Evolutionary conservation across 306 rosid genomes (phyloP), one percentile per base, ranked within the genome.

Genomic region (Senna tora): DNA sequence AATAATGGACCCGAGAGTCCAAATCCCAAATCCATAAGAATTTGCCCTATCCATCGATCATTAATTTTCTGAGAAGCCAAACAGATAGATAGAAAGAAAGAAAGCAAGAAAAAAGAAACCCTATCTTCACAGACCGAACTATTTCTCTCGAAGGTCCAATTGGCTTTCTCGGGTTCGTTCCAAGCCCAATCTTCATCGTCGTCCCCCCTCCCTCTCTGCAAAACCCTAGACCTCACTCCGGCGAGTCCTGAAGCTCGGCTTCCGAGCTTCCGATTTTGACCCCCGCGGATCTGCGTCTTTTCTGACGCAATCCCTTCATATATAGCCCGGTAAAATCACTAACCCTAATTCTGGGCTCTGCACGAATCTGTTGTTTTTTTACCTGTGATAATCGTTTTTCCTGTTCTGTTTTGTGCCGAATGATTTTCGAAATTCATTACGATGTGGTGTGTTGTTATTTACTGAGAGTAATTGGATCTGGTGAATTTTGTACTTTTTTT

Each of bases 171-270:
- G 96, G 96, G 96, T 90, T 80, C 39, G 74, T 75, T 78, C 58
- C 70, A 88, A 90, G 96, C 97, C 97, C 97, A 91, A 94, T n/a
- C n/a, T n/a, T 86, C 87, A 82, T 77, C 81, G 67, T 71, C 41
- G 77, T 68, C 76, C 84, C 52, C 78, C 32, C 53, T 77, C 87
- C 39, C 79, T 36, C 85, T 55, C 85, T 82, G 90, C 79, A 74
- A 83, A 87, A 85, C 92, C 97, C 89, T 89, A 85, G 88, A 84
- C 89, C 96, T 77, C 79, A 16, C 82, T 71, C 89, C 78, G 84
- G 81, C 22, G 46, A 74, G 54, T 66, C 51, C 56, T 16, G 74
- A 16, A 67, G 75, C 90, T 71, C 90, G 77, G 84, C 30, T 79
- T 53, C 80, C 73, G 88, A 69, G 70, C 82, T 78, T 62, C 69